Conservation (phyloP, 352 stramenopile species). For the Pythium graminicola region DNA sequence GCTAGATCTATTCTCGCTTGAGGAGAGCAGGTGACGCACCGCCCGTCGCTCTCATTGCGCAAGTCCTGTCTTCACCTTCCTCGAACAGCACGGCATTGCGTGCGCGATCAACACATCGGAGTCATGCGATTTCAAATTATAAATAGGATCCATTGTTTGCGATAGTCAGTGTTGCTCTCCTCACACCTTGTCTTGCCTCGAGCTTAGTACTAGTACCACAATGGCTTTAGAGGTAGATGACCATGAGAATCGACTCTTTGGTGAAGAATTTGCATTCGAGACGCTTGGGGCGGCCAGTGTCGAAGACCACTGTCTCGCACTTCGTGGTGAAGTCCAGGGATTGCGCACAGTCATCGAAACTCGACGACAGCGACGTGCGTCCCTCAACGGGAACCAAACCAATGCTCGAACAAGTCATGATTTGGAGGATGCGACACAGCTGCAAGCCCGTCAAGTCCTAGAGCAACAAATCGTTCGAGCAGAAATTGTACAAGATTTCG, state of each 20-base stretch:
- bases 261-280: conserved; percentile 2
- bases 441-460: conserved; percentile 17
- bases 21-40: too few species aligned
- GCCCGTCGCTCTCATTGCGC: too few species aligned
- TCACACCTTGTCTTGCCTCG: too few species aligned
- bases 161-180: too few species aligned
- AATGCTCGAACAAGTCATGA: neutral
- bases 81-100: too few species aligned
- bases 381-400: neutral
- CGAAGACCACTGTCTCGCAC: conserved; percentile 6
- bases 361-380: conserved; percentile 1
- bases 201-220: neutral
- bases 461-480: conserved; percentile 38
- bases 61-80: too few species aligned
- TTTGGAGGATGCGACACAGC: neutral
- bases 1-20: too few species aligned
- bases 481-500: conserved; percentile 45
- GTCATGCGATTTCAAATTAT: too few species aligned
- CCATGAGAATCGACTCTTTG: neutral
- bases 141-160: too few species aligned
- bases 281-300: neutral
- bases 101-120: too few species aligned
- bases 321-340: conserved; percentile 3
- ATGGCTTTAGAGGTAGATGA: neutral
- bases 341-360: conserved; percentile 2